phyloP scores from a whole-genome alignment of 2,329 filamentous ascomycete species.

The Blastomyces parvus region DNA sequence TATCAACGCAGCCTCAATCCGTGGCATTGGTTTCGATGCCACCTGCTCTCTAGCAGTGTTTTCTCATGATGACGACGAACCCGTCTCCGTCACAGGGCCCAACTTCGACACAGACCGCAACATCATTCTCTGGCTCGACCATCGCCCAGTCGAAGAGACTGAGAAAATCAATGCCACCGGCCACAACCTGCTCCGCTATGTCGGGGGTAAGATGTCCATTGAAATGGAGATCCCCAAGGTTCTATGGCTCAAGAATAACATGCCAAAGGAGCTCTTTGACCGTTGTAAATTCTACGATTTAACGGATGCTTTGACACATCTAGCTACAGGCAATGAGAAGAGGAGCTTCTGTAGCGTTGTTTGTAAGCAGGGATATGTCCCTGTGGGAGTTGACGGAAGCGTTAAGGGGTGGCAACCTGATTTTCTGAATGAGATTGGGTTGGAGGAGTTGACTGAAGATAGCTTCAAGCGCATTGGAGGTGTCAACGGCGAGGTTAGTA shows the following conservation, averaged over 20 bases:
- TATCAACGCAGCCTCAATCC: constrained; percentile 64
- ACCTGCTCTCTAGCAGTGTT: constrained; percentile 97
- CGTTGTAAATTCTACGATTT: constrained; percentile 97
- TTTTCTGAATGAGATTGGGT: constrained; percentile 76
- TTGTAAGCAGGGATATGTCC: constrained; percentile 94
- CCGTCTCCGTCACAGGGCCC: constrained; percentile 79
- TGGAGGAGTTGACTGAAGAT: constrained; percentile 74
- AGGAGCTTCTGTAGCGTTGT: constrained; percentile 92
- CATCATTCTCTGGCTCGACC: constrained; percentile 94
- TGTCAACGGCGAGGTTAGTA: constrained; percentile 72
- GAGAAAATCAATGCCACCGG: constrained; percentile 85
- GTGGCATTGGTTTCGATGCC: constrained; percentile 92
- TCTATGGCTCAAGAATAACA: constrained; percentile 96
- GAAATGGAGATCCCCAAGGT: constrained; percentile 99
- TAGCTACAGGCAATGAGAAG: constrained; percentile 86
- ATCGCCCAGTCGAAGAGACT: constrained; percentile 82
- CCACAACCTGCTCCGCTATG: constrained; percentile 89
- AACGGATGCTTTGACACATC: constrained; percentile 81
- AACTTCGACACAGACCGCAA: constrained; percentile 86
- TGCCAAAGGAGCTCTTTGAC: constrained; percentile 82
- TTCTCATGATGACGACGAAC: constrained; percentile 77
- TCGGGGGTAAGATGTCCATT: constrained; percentile 96
- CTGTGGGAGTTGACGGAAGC: constrained; percentile 92
- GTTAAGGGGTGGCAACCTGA: constrained; percentile 98
- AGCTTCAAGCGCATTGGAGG: constrained; percentile 91